Percentiles rank a stretch among this genome's conserved stretches.
Evolutionary conservation across 2,329 filamentous ascomycete genomes (phyloP).

Genomic region (Calycina herbarum): DNA sequence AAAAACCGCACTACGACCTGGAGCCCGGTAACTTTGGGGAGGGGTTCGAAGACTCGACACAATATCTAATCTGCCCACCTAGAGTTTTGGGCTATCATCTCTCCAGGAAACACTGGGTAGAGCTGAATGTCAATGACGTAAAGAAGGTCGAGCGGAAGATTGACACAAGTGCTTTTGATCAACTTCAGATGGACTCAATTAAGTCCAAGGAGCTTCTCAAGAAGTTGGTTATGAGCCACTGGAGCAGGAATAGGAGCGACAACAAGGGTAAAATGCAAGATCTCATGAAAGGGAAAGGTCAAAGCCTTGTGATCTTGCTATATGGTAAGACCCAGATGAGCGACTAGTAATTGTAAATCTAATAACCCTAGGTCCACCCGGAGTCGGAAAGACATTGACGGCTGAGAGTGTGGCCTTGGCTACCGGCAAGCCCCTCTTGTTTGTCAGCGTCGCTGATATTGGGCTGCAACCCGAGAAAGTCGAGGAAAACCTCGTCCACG

Average conservation of each 20-base stretch:
- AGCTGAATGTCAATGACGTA: background rate
- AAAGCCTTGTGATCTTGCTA: background rate
- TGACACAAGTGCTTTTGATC: background rate
- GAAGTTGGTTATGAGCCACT: background rate
- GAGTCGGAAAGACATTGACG: constrained; percentile 4
- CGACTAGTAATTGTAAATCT: background rate
- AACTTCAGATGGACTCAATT: background rate
- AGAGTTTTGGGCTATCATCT: constrained; percentile 6
- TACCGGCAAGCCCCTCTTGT: background rate
- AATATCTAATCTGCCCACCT: constrained; percentile 7
- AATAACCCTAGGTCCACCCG: background rate
- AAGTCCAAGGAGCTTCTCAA: background rate
- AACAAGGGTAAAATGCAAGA: background rate
- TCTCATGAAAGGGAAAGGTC: background rate
- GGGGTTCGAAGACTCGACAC: background rate
- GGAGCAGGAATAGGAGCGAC: background rate
- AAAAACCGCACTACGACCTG: background rate
- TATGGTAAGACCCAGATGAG: no score
- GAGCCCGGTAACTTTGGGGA: background rate
- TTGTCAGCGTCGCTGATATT: constrained; percentile 39
- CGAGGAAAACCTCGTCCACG: constrained; percentile 44
- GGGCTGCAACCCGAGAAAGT: constrained; percentile 64
- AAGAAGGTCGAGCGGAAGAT: background rate
- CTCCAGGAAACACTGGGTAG: background rate
- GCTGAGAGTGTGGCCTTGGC: constrained; percentile 37